Evolutionary conservation across 2,329 filamentous ascomycete species (phyloP).

Genomic region (Apiospora saccharicola): DNA sequence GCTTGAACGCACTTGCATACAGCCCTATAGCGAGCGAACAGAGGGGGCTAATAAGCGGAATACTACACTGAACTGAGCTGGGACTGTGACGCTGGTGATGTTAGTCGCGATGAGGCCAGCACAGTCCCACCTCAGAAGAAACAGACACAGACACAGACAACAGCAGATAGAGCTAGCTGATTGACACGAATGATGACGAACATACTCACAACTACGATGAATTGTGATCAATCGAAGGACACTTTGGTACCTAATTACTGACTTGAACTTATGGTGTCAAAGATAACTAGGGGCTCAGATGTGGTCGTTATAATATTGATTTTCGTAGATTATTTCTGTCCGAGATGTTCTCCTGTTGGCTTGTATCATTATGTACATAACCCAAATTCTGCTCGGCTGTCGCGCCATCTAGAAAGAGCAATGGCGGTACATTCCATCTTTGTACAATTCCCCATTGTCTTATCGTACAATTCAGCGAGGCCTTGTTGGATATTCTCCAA

Average conservation of each 20-base stretch:
- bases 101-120: background rate
- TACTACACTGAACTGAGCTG: background rate
- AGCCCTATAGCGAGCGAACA: background rate
- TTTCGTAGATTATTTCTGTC: background rate
- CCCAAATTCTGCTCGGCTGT: background rate
- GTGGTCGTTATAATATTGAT: background rate
- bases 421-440: background rate
- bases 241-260: background rate
- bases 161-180: conserved; percentile 2
- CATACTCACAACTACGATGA: background rate
- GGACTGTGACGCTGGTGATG: background rate
- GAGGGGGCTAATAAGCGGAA: background rate
- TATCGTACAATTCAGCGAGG: conserved; percentile 4
- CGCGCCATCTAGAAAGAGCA: background rate
- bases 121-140: background rate
- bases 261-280: background rate
- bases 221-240: background rate
- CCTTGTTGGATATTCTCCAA: background rate
- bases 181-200: conserved; percentile 7
- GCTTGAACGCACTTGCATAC: conserved; percentile 9
- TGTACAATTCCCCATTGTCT: background rate
- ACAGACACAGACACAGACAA: background rate
- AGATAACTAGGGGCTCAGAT: background rate
- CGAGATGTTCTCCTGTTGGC: background rate
- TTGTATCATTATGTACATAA: background rate